Conservation (phyloP, 306 rosid genomes). For the Dryas alaskensis region DNA sequence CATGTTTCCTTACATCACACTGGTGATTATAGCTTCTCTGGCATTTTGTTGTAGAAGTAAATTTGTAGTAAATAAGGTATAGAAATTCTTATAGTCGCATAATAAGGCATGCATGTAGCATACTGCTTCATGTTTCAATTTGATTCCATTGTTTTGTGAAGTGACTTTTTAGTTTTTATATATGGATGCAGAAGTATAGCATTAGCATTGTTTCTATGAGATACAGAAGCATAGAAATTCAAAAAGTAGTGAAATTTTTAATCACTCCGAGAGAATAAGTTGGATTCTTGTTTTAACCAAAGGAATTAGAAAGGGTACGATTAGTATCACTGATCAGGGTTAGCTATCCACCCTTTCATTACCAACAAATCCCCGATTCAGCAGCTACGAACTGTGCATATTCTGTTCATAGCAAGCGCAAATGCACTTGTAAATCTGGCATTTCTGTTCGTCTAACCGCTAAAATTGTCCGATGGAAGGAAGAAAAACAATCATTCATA, state of each 20-base stretch:
- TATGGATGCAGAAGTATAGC: neutral
- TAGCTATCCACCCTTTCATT: too few species aligned
- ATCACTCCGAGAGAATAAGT: neutral
- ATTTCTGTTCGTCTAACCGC: neutral
- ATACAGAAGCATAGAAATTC: too few species aligned
- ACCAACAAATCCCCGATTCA: neutral
- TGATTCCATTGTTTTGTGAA: neutral
- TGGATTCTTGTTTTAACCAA: neutral
- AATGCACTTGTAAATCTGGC: neutral
- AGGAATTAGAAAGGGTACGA: neutral
- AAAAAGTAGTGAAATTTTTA: too few species aligned
- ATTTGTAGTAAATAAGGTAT: conserved; percentile 23
- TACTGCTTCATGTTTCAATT: neutral
- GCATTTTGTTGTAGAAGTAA: conserved; percentile 28
- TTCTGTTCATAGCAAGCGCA: neutral
- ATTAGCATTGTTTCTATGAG: neutral
- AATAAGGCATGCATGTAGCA: neutral
- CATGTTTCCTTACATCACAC: conserved; percentile 40
- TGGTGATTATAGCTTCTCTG: conserved; percentile 28
- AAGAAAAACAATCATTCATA: neutral
- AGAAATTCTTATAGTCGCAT: neutral
- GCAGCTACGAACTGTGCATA: too few species aligned
- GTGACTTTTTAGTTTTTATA: neutral
- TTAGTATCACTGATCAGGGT: neutral
- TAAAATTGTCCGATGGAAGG: neutral